These are phyloP conservation scores for Gracilaria domingensis DNA, from an alignment of 23 red algal genomes.

Conservation along the genomic window DNA sequence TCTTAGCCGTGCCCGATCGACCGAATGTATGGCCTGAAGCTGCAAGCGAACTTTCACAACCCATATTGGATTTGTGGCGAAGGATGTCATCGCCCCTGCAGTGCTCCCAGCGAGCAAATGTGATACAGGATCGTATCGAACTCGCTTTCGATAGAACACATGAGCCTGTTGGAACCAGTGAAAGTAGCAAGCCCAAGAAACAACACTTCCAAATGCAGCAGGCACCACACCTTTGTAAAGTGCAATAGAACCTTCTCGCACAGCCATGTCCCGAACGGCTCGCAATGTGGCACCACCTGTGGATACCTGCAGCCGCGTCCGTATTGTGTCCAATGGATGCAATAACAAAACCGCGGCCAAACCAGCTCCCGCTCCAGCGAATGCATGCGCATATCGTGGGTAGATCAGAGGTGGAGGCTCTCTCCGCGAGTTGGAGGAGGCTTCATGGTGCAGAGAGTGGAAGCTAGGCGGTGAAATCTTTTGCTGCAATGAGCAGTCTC, in stretches of 20 bases:
- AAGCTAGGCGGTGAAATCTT: slow-evolving; percentile 7
- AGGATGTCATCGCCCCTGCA: slow-evolving; percentile 80
- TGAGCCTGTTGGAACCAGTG: slow-evolving; percentile 82
- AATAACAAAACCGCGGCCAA: slow-evolving; percentile 70
- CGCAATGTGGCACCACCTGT: slow-evolving; percentile 28
- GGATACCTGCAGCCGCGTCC: slow-evolving; percentile 78
- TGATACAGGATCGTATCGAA: slow-evolving; percentile 4
- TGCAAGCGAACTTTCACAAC: slow-evolving; percentile 96
- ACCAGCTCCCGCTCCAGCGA: slow-evolving; percentile 78
- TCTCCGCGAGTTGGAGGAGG: neutral
- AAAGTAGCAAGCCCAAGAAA: slow-evolving; percentile 95
- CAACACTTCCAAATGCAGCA: slow-evolving; percentile 78
- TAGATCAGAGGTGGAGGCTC: slow-evolving; percentile 4
- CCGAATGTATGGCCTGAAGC: slow-evolving; percentile 49
- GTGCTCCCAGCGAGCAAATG: slow-evolving; percentile 76
- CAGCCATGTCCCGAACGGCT: slow-evolving; percentile 63
- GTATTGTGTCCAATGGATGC: slow-evolving; percentile 94
- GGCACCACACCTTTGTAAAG: slow-evolving; percentile 89
- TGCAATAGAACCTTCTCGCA: slow-evolving; percentile 60
- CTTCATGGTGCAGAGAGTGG: neutral
- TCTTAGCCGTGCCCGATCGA: neutral
- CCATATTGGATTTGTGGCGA: slow-evolving; percentile 98
- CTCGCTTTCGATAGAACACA: neutral
- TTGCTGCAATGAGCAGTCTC: neutral
- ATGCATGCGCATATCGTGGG: slow-evolving; percentile 73